phyloP scores from a whole-genome alignment of 2,329 filamentous ascomycete species.

The Aspergillus fructus region DNA sequence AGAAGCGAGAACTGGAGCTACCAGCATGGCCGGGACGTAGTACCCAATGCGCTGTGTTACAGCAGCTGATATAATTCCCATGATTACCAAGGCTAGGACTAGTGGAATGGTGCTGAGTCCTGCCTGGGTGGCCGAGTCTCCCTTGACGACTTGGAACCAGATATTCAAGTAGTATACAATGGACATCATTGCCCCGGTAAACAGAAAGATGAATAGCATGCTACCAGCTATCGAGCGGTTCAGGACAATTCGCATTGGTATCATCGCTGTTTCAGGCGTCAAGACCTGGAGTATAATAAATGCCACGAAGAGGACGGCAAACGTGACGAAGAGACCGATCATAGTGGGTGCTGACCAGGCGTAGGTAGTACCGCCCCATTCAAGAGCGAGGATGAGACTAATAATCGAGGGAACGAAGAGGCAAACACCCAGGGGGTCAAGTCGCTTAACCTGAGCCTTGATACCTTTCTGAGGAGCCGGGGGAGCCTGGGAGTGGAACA shows the following conservation, averaged over 20 bases:
- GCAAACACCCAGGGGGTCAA: conserved; percentile 1
- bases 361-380: conserved; percentile 16
- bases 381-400: conserved; percentile 13
- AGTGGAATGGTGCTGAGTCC: conserved; percentile 10
- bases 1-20: neutral
- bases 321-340: conserved; percentile 8
- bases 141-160: conserved; percentile 16
- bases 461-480: neutral
- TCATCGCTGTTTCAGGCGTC: neutral
- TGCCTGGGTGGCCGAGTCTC: neutral
- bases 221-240: conserved; percentile 8
- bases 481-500: neutral
- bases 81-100: neutral
- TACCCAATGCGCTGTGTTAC: conserved; percentile 5
- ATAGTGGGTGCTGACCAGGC: conserved; percentile 11
- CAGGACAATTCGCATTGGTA: conserved; percentile 7
- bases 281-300: conserved; percentile 5
- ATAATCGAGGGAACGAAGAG: conserved; percentile 11
- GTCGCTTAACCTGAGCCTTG: neutral
- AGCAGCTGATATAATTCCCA: neutral
- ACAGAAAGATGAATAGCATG: neutral
- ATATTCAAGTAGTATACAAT: conserved; percentile 8
- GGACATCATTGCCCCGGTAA: neutral
- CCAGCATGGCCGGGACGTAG: conserved; percentile 10
- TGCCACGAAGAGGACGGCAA: conserved; percentile 6